A percentile compares a stretch with the other conserved stretches of the same genome.
These are phyloP conservation scores for Bipolaris gigantea DNA, from an alignment of 2,329 filamentous ascomycete species.

Conservation along the genomic window DNA sequence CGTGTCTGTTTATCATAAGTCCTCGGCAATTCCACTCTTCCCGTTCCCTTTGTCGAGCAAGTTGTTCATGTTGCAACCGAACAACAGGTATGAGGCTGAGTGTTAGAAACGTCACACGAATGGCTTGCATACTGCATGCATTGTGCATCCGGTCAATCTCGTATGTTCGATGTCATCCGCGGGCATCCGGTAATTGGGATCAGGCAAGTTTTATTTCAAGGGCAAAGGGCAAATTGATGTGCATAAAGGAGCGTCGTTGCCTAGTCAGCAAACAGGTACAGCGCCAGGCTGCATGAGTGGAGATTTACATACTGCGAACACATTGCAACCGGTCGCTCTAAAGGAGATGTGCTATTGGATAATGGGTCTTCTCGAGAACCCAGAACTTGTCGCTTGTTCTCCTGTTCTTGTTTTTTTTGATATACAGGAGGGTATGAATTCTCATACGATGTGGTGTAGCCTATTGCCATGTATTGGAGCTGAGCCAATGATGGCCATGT, in stretches of 20 bases:
- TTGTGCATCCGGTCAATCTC: conserved; percentile 20
- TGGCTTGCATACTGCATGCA: conserved; percentile 10
- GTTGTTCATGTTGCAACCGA: conserved; percentile 2
- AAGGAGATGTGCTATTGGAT: neutral
- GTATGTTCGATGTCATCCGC: conserved; percentile 1
- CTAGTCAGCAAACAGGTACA: neutral
- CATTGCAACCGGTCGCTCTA: conserved; percentile 11
- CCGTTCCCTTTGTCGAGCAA: too few relatives aligned
- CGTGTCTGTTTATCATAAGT: neutral
- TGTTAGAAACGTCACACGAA: conserved; percentile 8
- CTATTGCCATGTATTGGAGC: neutral
- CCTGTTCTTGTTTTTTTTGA: neutral
- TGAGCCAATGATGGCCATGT: neutral
- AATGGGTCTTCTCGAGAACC: neutral
- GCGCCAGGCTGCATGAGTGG: conserved; percentile 9
- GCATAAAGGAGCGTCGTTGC: conserved; percentile 14
- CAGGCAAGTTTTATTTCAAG: neutral
- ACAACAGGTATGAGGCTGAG: conserved; percentile 17
- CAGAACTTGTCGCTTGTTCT: neutral
- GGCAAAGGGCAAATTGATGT: conserved; percentile 10
- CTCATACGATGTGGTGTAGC: neutral
- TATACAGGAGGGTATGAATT: neutral
- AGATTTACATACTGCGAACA: conserved; percentile 20
- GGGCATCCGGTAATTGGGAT: conserved; percentile 8
- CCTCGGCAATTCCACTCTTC: neutral